A percentile compares a stretch with the other conserved stretches of the same genome.
Conservation (phyloP, 305 asterid species). For the Fraxinus angustifolia region DNA sequence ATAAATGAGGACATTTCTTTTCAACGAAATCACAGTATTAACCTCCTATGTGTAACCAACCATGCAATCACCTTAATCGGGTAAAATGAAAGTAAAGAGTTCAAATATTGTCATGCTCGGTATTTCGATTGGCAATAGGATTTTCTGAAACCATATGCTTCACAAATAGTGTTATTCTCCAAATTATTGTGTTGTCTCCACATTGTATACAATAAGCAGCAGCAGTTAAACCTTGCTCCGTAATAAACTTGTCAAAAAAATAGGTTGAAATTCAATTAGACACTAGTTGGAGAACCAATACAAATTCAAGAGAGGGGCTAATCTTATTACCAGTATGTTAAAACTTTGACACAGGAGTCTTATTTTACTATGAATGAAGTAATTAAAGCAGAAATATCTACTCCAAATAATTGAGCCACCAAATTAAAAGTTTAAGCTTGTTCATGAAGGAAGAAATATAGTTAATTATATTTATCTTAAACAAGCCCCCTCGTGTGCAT, state of each 20-base stretch:
- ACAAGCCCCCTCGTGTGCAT: neutral
- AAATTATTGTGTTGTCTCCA: neutral
- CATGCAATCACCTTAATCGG: neutral
- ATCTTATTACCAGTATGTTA: neutral
- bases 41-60: neutral
- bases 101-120: neutral
- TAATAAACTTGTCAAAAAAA: neutral
- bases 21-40: neutral
- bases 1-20: neutral
- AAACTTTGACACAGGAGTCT: neutral
- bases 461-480: neutral
- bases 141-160: neutral
- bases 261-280: neutral
- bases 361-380: neutral
- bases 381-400: neutral
- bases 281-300: neutral
- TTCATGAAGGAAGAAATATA: neutral
- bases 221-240: neutral
- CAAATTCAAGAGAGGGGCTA: neutral
- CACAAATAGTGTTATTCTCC: neutral
- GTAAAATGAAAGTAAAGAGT: neutral
- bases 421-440: neutral
- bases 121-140: neutral
- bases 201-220: neutral
- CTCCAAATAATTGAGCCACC: neutral